A percentile compares a stretch with the other conserved stretches of the same genome.
phyloP scores from a whole-genome alignment of 2,329 filamentous ascomycete species.

The Venturia nashicola region DNA sequence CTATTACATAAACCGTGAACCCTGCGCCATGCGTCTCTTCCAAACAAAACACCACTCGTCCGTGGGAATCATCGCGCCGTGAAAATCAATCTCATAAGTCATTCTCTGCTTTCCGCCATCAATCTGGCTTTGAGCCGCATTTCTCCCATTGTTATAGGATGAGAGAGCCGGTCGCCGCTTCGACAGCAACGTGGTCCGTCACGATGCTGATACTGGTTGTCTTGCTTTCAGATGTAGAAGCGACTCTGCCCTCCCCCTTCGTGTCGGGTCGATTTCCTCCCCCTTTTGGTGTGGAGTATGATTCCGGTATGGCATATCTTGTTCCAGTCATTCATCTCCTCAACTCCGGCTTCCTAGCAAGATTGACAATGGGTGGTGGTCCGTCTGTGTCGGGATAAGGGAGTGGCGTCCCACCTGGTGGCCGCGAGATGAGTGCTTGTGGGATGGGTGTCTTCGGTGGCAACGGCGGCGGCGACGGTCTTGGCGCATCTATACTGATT shows the following conservation, averaged over 20 bases:
- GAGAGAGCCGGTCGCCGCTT: neutral
- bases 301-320: neutral
- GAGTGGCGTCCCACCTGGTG: conserved; percentile 22
- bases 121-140: neutral
- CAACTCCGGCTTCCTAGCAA: conserved; percentile 73
- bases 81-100: neutral
- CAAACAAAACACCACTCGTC: neutral
- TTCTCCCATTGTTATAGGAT: neutral
- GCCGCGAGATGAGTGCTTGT: neutral
- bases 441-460: conserved; percentile 27
- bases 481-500: conserved; percentile 1
- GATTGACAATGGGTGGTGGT: conserved; percentile 72
- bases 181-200: neutral
- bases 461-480: conserved; percentile 22
- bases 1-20: neutral
- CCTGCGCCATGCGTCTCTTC: neutral
- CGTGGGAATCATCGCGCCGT: neutral
- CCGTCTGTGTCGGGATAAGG: conserved; percentile 76
- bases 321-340: neutral
- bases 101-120: neutral
- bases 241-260: too few relatives aligned
- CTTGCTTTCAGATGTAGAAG: neutral
- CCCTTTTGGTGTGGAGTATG: neutral
- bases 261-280: neutral
- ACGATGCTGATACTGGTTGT: neutral